Evolutionary conservation across 257 asterid species (phyloP), one percentile per base, ranked within the genome.

Genomic region (Solanum verrucosum): DNA sequence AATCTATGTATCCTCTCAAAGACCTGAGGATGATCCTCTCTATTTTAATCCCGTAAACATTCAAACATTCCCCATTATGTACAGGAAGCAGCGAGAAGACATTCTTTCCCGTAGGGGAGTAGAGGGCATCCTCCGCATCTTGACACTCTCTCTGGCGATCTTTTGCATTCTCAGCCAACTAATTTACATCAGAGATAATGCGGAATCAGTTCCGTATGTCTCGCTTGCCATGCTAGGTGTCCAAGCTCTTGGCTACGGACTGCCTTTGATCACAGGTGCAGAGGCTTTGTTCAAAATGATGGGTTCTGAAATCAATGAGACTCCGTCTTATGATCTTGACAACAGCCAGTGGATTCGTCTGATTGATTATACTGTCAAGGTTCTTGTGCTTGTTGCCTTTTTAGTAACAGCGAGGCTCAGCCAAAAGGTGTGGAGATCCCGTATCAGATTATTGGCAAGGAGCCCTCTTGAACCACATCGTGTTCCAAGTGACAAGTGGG

Each of bases 401-500:
- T 93, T 93, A 18, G 11, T 88, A 35, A 92, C 95, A 63, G 86
- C 95, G 88, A 92, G 94, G 92, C 92, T 96, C 42, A 92, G 91
- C 88, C 98, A 95, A 89, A 96, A 93, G 88, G 98, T 96, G 75
- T 93, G 99, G 98, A 95, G 91, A 90, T 91, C 96, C 23, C 96
- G 98, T 13, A 88, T 90, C 83, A 90, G 92, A 89, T 87, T 96
- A 89, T 91, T 90, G 68, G 90, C 95, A 29, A 92, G 93, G 35
- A 37, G 91, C 87, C 96, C 98, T 12, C 93, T 92, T 13, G 98
- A 96, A 91, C 92, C 93, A 72, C 95, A 92, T 88, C 94, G 93
- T 9, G 95, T 95, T 52, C 98, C 99, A 65, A 90, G 91, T 13
- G 98, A 96, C 87, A 94, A 88, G 89, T 71, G 59, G 90, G 96